Conservation (phyloP, 768 basidiomycete genomes). For the Auricularia auricula-judae region DNA sequence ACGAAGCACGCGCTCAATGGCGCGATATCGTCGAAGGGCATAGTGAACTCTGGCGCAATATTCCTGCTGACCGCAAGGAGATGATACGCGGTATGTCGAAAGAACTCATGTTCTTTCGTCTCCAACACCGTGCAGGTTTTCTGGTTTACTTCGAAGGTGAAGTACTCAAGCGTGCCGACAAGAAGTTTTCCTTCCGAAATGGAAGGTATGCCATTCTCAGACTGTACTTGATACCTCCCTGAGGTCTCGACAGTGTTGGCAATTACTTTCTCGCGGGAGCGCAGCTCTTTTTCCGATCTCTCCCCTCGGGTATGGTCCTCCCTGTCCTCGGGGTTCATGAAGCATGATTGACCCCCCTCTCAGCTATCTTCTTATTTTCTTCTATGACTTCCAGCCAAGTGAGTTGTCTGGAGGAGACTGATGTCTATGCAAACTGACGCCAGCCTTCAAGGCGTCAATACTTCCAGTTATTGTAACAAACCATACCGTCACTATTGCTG, state of each 20-base stretch:
- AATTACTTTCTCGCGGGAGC: conserved; percentile 89
- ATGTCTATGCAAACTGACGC: conserved; percentile 9
- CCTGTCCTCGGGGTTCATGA: no score
- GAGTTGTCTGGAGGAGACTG: conserved; percentile 5
- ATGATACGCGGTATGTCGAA: conserved; percentile 61
- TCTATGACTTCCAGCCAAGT: conserved; percentile 76
- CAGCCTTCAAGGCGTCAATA: conserved; percentile 49
- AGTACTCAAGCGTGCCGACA: conserved; percentile 78
- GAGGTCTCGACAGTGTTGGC: conserved; percentile 45
- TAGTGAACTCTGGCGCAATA: conserved; percentile 70
- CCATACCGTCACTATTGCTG: conserved; percentile 91
- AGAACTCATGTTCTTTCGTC: not conserved
- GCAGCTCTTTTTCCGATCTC: conserved; percentile 80
- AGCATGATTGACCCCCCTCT: no score
- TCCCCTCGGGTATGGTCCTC: conserved; percentile 43
- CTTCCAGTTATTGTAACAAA: conserved; percentile 88
- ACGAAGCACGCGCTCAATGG: conserved; percentile 83
- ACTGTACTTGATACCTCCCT: conserved; percentile 9
- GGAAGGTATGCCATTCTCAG: conserved; percentile 51
- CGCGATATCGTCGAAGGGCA: conserved; percentile 82
- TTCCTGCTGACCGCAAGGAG: conserved; percentile 85
- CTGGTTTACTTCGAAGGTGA: conserved; percentile 88
- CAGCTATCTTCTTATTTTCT: conserved; percentile 84
- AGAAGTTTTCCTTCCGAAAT: conserved; percentile 88
- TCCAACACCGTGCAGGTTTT: conserved; percentile 46